phyloP scores from a whole-genome alignment of 345 rosid genomes.

The Crucihimalaya himalaica region DNA sequence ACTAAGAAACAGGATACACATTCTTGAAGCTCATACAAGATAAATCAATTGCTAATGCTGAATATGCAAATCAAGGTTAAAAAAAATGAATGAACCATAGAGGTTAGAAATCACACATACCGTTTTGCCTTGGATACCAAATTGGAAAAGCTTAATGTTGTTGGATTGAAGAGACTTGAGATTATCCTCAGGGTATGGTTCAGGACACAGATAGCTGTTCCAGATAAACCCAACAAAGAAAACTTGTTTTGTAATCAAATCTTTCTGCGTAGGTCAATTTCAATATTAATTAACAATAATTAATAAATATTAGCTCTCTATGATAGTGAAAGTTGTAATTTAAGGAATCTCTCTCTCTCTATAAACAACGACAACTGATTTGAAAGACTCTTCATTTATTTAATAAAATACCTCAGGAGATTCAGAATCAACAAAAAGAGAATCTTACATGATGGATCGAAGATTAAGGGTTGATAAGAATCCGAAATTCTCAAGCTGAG shows the following conservation, averaged over 20 bases:
- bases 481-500: constrained; percentile 55
- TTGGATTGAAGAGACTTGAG: constrained; percentile 54
- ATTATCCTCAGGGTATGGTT: constrained; percentile 78
- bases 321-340: constrained; percentile 7
- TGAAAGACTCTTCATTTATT: background rate
- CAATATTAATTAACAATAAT: background rate
- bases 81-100: too few relatives aligned
- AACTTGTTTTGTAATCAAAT: constrained; percentile 23
- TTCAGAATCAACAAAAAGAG: constrained; percentile 16
- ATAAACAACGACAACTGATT: constrained; percentile 7
- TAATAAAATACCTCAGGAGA: background rate
- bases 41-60: too few relatives aligned
- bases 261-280: constrained; percentile 18
- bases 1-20: background rate
- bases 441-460: constrained; percentile 68
- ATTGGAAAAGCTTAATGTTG: constrained; percentile 68
- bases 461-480: constrained; percentile 73
- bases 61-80: too few relatives aligned
- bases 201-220: constrained; percentile 79
- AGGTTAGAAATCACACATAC: constrained; percentile 34
- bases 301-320: background rate
- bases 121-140: constrained; percentile 83
- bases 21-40: background rate
- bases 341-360: background rate
- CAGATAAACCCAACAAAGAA: constrained; percentile 16